Conservation (phyloP, 2,329 filamentous ascomycete genomes). For the Fusarium siculi region DNA sequence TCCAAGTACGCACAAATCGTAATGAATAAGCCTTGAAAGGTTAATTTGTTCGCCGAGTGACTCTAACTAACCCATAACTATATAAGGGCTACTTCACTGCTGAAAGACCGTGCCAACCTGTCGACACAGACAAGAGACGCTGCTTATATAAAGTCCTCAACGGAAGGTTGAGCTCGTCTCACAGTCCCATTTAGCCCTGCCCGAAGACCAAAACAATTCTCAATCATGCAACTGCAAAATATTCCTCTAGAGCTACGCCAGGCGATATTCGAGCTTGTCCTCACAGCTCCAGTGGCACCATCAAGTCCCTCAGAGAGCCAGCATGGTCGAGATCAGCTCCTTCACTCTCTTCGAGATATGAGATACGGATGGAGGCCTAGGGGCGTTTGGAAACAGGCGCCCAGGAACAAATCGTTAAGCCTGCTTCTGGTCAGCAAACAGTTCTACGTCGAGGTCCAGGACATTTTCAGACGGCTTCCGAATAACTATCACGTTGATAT, state of each 20-base stretch:
- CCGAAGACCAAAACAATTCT: not conserved
- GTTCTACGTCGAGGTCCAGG: not conserved
- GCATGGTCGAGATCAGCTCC: not conserved
- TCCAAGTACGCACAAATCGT: not conserved
- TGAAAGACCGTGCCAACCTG: not conserved
- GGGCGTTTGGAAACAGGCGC: not conserved
- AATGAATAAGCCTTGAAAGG: not conserved
- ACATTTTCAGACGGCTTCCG: not conserved
- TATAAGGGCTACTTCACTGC: not conserved
- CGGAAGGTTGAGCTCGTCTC: accelerated
- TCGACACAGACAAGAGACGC: not conserved
- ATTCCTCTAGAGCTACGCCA: not conserved
- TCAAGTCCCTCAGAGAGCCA: not conserved
- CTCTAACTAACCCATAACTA: accelerated
- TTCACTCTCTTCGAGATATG: not conserved
- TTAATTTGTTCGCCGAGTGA: not conserved
- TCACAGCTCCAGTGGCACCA: not conserved
- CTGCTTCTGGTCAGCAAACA: conserved; percentile 10
- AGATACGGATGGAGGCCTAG: not conserved
- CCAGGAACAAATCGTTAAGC: not conserved
- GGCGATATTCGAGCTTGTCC: not conserved
- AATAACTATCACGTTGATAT: conserved; percentile 15
- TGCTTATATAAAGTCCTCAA: not conserved
- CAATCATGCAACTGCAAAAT: not conserved
- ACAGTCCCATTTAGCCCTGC: not conserved